phyloP scores from a whole-genome alignment of 2,329 filamentous ascomycete species.

The Verticillium zaregamsianum region DNA sequence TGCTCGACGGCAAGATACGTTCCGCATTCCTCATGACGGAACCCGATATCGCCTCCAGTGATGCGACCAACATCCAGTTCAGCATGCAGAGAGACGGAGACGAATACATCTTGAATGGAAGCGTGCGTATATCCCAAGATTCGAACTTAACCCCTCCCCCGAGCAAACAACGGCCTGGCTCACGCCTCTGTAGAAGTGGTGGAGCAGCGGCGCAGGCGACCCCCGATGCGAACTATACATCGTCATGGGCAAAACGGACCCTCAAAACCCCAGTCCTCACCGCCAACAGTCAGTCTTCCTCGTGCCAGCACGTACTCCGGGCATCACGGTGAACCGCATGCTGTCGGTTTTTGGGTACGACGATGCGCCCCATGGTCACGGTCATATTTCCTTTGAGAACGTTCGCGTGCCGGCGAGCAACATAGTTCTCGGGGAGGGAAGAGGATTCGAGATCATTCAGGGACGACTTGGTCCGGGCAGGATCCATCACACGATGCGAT shows the following conservation, averaged over 20 bases:
- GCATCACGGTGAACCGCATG: conserved; percentile 90
- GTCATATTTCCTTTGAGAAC: conserved; percentile 83
- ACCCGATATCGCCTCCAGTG: conserved; percentile 80
- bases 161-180: not conserved
- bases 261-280: conserved; percentile 71
- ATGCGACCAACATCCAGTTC: conserved; percentile 90
- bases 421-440: conserved; percentile 87
- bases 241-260: conserved; percentile 91
- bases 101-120: conserved; percentile 86
- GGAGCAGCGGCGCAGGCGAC: conserved; percentile 94
- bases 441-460: conserved; percentile 97
- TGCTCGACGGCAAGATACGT: conserved; percentile 80
- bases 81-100: conserved; percentile 78
- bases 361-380: conserved; percentile 97
- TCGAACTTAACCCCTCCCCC: too few relatives aligned
- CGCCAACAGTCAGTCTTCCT: conserved; percentile 90
- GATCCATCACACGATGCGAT: conserved; percentile 97
- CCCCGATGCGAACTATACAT: conserved; percentile 89
- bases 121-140: conserved; percentile 42
- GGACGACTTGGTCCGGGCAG: conserved; percentile 91
- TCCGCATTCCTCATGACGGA: conserved; percentile 95
- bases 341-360: conserved; percentile 93
- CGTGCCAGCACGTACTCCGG: conserved; percentile 76
- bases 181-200: conserved; percentile 74
- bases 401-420: conserved; percentile 81